Base-by-base conservation (phyloP, 2,329 filamentous ascomycete genomes). In the Colletotrichum navitas region DNA sequence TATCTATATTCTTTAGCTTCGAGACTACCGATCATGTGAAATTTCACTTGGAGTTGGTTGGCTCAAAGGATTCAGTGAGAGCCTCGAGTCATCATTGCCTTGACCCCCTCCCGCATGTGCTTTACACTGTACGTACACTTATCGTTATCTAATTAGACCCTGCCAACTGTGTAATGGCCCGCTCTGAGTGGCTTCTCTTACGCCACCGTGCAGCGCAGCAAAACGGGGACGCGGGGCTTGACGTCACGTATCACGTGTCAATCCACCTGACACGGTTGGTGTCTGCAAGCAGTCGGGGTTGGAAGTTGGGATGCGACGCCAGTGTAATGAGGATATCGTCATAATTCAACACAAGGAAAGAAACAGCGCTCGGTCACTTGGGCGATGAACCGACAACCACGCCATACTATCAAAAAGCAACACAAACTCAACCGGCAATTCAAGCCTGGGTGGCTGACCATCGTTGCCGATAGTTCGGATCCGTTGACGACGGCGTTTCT, bases 161-260 rank as follows among this genome's bases (percentile, higher is more conserved):
- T 34, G 43, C 43, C 29, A 29, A n/a, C 32, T 24, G 18, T 7
- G 5, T 24, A 56, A 36, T 24, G 54, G 39, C 54, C 32, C 54
- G n/a, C 54, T 12, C 21, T 24, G 54, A 56, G 34, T 56, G 54
- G 54, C 52, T 56, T 56, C 54, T 24, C 54, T 56, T 56, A 62
- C 59, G 59, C 59, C 45, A 62, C 59, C 24, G 10, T 63, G 52
- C 66, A 68, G n/a, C 66, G 21, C 66, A 68, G 21, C 18, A 1
- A 41, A 41, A 21, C 34, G 49, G 43, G 49, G 36, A 21, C 61
- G 62, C 29, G 68, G 68, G 68, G 68, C 68, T 71, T 71, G 68
- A 71, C 68, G 65, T 71, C 68, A 68, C 52, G 39, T 6, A 24
- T 71, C 68, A 71, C 68, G 68, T 71, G 68, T 2, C 43, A 10